Conservation (phyloP, 2,329 filamentous ascomycete species). For the Malbranchea zuffiana region DNA sequence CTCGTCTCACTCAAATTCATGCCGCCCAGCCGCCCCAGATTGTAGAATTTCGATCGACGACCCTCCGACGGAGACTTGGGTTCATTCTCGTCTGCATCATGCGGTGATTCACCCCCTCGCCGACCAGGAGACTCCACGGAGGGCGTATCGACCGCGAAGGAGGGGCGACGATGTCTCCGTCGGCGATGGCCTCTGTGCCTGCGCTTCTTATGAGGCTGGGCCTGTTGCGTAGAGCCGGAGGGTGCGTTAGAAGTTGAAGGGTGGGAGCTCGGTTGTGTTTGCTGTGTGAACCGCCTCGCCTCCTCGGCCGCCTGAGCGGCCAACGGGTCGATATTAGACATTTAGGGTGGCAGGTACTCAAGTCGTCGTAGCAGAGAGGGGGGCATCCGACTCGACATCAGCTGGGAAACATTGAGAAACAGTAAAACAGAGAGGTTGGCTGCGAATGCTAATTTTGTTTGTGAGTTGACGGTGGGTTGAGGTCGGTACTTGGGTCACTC, state of each 20-base stretch:
- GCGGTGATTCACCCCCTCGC: conserved; percentile 38
- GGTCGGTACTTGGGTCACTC: not conserved
- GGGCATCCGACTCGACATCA: conserved; percentile 9
- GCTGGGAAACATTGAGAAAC: not conserved
- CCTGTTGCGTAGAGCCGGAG: conserved; percentile 4
- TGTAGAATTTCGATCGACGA: conserved; percentile 43
- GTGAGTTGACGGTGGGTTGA: not conserved
- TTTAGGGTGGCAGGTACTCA: conserved; percentile 9
- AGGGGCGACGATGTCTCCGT: conserved; percentile 64
- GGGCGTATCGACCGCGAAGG: conserved; percentile 55
- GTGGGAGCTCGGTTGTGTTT: not conserved
- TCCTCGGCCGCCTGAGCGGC: not conserved
- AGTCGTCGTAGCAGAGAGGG: not conserved
- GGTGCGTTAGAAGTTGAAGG: conserved; percentile 4
- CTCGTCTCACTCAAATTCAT: conserved; percentile 69
- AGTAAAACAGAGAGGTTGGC: not conserved
- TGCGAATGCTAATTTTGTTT: no score
- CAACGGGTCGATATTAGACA: conserved; percentile 5
- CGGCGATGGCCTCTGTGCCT: conserved; percentile 69
- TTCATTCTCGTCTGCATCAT: conserved; percentile 33
- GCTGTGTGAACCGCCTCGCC: conserved; percentile 1
- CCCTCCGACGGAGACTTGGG: conserved; percentile 24
- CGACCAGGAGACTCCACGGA: conserved; percentile 18
- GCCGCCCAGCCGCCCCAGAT: conserved; percentile 33
- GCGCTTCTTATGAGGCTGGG: conserved; percentile 53